Base-by-base conservation (phyloP, 2,329 filamentous ascomycete species). In the Scytalidium sp. region DNA sequence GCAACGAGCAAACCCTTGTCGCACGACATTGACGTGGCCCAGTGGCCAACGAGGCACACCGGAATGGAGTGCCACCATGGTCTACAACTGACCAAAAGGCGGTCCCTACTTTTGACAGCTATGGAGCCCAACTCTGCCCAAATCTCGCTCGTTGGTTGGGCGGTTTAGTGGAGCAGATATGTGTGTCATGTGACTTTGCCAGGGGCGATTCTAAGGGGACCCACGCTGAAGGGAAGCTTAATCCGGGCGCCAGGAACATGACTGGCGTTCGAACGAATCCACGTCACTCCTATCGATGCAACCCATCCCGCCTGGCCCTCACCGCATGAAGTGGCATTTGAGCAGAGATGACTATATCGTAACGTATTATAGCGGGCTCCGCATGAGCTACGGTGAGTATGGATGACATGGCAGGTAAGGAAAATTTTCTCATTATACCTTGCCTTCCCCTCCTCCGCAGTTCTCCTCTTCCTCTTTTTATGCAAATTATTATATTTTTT, bases 311-410 rank as follows among this genome's bases (percentile, higher is more conserved):
- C 32, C 5, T 36, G 7, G 13, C 32, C 32, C 15, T 36, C 32
- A 36, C 32, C 32, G 45, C 45, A 47, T 47, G 45, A 47, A 47
- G 20, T 47, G 45, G 32, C 45, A 47, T 17, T 41, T 47, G 32
- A 47, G 21, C 19, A 41, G 19, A 36, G 13, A n/a, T 36, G 32
- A 36, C 39, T 25, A 41, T 25, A 41, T 17, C n/a, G 15, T 25
- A n/a, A 25, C 27, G 20, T 27, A 23, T 47, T 41, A 41, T 41
- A 47, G 43, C n/a, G 15, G 32, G 19, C 20, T n/a, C 25, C 43
- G 32, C 23, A 25, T 32, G 43, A 20, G n/a, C 23, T 36, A 29
- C 43, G 43, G 43, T 45, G 43, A 45, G 43, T 45, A 36, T 45
- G 23, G 43, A 29, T 36, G 23, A n/a, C 27, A 36, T 36, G 32